Percentiles rank a stretch among this genome's conserved stretches.
Conservation (phyloP, 228 moss, liverwort and hornwort species). For the Sphagnum magellanicum region DNA sequence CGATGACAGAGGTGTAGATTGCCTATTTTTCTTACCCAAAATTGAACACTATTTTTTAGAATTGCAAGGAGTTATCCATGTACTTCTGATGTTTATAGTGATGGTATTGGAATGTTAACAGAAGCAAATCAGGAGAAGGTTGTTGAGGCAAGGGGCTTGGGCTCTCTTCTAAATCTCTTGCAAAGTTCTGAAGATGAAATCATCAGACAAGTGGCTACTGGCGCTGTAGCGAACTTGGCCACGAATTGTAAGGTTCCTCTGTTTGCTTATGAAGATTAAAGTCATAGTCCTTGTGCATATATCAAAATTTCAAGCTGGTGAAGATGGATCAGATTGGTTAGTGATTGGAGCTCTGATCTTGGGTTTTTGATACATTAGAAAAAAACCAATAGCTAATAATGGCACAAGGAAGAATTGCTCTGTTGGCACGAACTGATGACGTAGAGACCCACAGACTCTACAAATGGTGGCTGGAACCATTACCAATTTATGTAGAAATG, state of each 20-base stretch:
- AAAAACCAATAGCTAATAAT: conserved; percentile 61
- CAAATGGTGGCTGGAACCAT: conserved; percentile 57
- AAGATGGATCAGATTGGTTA: too few relatives aligned
- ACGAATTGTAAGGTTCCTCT: conserved; percentile 59
- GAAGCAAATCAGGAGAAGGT: conserved; percentile 98
- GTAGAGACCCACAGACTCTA: conserved; percentile 59
- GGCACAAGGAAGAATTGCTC: conserved; percentile 55
- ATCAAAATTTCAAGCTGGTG: too few relatives aligned
- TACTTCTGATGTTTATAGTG: neutral
- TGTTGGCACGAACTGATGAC: conserved; percentile 51
- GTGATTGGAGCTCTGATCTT: too few relatives aligned
- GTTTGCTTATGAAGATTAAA: neutral
- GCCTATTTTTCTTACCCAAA: too few relatives aligned
- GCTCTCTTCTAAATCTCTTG: conserved; percentile 73
- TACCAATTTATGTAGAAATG: conserved; percentile 60
- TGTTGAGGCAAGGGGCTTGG: conserved; percentile 92
- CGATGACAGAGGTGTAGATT: too few relatives aligned
- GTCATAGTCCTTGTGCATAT: too few relatives aligned
- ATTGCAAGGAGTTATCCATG: neutral
- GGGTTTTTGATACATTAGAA: conserved; percentile 12
- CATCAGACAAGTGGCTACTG: conserved; percentile 89
- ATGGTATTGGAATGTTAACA: conserved; percentile 9
- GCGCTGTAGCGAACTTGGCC: conserved; percentile 97
- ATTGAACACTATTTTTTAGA: too few relatives aligned
- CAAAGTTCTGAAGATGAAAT: conserved; percentile 97